These are phyloP conservation scores for Trichoderma koningii DNA, from an alignment of 2,329 filamentous ascomycete species.

Conservation along the genomic window DNA sequence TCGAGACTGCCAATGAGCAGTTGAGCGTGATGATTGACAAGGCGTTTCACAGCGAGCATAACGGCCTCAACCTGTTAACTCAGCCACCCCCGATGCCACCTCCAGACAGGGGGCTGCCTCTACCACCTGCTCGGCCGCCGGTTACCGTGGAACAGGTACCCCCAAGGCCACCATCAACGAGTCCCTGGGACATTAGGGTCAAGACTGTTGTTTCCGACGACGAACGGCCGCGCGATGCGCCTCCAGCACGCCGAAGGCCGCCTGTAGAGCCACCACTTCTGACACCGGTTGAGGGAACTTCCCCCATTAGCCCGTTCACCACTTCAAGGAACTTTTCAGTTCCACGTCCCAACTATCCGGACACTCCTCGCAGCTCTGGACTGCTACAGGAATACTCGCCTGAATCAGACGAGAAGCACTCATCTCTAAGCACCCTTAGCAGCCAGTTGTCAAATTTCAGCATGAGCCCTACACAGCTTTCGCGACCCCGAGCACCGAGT, in stretches of 20 bases:
- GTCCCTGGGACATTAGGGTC: constrained; percentile 47
- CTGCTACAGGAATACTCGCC: constrained; percentile 25
- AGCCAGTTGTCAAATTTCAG: constrained; percentile 29
- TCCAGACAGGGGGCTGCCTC: constrained; percentile 5
- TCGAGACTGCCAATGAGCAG: constrained; percentile 38
- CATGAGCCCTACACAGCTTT: constrained; percentile 24
- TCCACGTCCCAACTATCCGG: not conserved
- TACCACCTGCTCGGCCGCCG: constrained; percentile 5
- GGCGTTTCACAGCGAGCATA: constrained; percentile 1
- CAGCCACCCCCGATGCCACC: constrained; percentile 11
- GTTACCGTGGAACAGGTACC: constrained; percentile 31
- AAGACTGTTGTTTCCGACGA: constrained; percentile 31
- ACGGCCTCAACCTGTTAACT: constrained; percentile 6
- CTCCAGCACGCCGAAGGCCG: constrained; percentile 32
- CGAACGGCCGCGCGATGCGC: constrained; percentile 27
- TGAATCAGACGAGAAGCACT: constrained; percentile 26
- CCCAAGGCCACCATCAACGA: constrained; percentile 44
- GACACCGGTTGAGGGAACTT: not conserved
- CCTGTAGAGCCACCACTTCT: constrained; percentile 6
- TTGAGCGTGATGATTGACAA: constrained; percentile 32
- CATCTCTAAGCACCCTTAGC: constrained; percentile 26
- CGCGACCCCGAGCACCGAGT: constrained; percentile 24
- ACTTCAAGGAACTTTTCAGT: constrained; percentile 8
- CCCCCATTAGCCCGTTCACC: constrained; percentile 3
- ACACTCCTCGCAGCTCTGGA: constrained; percentile 17